phyloP scores from a whole-genome alignment of 164 flowering plant genomes.

The Berberis thunbergii region DNA sequence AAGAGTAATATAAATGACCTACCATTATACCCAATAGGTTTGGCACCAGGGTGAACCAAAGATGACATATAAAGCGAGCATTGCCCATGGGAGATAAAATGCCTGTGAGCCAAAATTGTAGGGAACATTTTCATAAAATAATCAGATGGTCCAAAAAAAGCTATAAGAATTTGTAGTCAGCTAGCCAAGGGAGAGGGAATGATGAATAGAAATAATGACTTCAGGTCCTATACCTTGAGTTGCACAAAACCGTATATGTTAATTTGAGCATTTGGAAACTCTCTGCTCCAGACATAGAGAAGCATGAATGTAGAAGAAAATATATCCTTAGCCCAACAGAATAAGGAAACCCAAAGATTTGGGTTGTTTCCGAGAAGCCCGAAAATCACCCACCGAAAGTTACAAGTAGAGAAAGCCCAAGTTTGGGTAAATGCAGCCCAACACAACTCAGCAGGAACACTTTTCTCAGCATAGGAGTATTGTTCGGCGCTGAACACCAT shows the following conservation, averaged over 20 bases:
- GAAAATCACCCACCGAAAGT: too few relatives aligned
- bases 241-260: constrained; percentile 63
- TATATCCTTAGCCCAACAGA: too few relatives aligned
- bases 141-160: background rate
- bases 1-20: constrained; percentile 90
- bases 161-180: background rate
- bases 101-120: constrained; percentile 40
- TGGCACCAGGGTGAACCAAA: constrained; percentile 75
- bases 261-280: constrained; percentile 69
- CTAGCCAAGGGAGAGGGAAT: too few relatives aligned
- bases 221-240: constrained; percentile 30
- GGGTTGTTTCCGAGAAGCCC: too few relatives aligned
- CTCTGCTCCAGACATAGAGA: constrained; percentile 76
- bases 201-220: too few relatives aligned
- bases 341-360: too few relatives aligned
- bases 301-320: background rate
- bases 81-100: constrained; percentile 95
- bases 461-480: too few relatives aligned
- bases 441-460: too few relatives aligned
- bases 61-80: constrained; percentile 86
- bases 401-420: too few relatives aligned
- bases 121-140: too few relatives aligned
- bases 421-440: too few relatives aligned
- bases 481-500: too few relatives aligned
- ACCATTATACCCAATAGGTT: constrained; percentile 84